Evolutionary conservation across 2,329 filamentous ascomycete species (phyloP).

Genomic region (Didymella glomerata): DNA sequence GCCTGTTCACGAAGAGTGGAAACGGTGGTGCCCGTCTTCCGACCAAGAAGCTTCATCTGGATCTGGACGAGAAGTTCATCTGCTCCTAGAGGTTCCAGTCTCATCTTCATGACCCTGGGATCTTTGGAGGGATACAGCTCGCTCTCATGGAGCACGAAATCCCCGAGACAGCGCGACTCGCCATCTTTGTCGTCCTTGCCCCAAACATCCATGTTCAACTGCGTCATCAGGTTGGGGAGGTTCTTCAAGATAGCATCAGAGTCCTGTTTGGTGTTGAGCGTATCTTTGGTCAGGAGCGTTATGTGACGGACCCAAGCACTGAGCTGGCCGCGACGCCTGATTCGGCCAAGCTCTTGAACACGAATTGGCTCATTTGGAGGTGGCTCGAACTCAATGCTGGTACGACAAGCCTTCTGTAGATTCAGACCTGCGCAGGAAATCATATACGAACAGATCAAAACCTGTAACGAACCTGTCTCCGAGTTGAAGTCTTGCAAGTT

Average conservation of each 20-base stretch:
- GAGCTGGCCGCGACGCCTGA: background rate
- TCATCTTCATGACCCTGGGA: too few relatives aligned
- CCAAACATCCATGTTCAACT: conserved; percentile 1
- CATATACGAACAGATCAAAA: background rate
- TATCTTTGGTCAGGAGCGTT: background rate
- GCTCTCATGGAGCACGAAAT: background rate
- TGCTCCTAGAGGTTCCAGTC: too few relatives aligned
- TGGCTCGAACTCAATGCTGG: background rate
- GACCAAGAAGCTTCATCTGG: too few relatives aligned
- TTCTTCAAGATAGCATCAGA: background rate
- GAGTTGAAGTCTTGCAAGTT: background rate
- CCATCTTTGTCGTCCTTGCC: background rate
- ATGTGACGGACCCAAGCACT: conserved; percentile 4
- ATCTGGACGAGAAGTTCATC: too few relatives aligned
- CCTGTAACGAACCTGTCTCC: background rate
- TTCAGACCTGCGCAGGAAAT: conserved; percentile 1
- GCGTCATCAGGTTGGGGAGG: background rate
- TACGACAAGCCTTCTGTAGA: background rate
- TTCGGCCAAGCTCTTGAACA: background rate
- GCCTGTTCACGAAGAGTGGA: too few relatives aligned
- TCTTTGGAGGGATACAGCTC: background rate
- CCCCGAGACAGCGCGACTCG: background rate
- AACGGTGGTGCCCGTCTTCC: too few relatives aligned
- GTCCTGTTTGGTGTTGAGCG: conserved; percentile 2
- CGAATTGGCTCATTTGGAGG: background rate